Evolutionary conservation across 352 stramenopile species (phyloP).

Genomic region (Globisporangium viniferum): DNA sequence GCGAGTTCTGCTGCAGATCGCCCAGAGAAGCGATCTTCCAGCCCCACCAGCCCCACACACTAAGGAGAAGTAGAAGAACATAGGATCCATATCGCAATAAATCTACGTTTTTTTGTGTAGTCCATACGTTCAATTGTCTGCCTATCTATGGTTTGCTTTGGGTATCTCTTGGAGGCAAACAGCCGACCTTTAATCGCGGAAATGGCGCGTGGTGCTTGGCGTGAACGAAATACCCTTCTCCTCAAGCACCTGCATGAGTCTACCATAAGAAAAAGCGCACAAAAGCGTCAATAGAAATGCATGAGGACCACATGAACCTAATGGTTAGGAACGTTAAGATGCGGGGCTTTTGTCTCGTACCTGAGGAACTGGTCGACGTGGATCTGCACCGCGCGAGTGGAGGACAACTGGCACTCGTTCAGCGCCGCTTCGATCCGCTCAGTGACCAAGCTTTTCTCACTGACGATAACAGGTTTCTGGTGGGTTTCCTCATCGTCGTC

Average conservation of each 20-base stretch:
- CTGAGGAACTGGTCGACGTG: conserved; percentile 54
- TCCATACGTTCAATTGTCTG: not conserved
- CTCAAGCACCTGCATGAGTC: conserved; percentile 48
- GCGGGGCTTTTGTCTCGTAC: conserved; percentile 11
- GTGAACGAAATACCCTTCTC: conserved; percentile 42
- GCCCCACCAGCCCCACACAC: not conserved
- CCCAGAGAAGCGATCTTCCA: not conserved
- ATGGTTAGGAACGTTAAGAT: not conserved
- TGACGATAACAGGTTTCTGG: not conserved
- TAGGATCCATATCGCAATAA: conserved; percentile 4
- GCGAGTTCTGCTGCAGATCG: not conserved
- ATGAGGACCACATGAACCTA: not conserved
- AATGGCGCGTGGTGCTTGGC: conserved; percentile 66
- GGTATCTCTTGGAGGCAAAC: no score
- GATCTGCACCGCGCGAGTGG: conserved; percentile 64
- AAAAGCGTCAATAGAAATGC: not conserved
- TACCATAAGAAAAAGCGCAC: conserved; percentile 5
- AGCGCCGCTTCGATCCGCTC: conserved; percentile 49
- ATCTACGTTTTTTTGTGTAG: conserved; percentile 10
- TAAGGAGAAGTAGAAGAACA: not conserved
- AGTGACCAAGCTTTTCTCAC: conserved; percentile 34
- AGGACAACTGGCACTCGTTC: conserved; percentile 34
- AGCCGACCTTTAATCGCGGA: conserved; percentile 34
- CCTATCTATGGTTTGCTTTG: no score
- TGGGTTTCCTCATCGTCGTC: not conserved